These are phyloP conservation scores for Nemophila menziesii DNA, from an alignment of 257 asterid genomes.

Conservation along the genomic window DNA sequence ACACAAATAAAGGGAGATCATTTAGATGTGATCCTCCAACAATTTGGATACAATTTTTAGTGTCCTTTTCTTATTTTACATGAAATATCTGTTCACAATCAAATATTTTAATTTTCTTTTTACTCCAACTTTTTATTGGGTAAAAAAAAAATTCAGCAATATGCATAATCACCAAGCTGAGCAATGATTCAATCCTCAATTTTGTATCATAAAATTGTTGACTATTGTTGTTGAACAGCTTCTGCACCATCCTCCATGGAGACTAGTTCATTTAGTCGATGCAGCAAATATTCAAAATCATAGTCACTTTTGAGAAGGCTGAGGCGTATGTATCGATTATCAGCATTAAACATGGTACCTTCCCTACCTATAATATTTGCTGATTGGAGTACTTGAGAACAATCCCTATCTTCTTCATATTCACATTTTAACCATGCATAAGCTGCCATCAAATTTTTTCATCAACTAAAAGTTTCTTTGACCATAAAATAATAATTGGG, in stretches of 20 bases:
- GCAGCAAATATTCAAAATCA: constrained; percentile 14
- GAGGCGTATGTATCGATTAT: constrained; percentile 13
- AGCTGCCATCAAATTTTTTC: constrained; percentile 25
- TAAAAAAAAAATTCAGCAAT: too few relatives aligned
- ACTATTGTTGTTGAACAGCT: neutral
- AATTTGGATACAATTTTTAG: too few relatives aligned
- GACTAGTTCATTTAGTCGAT: constrained; percentile 13
- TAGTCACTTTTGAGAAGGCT: constrained; percentile 14
- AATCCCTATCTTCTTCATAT: constrained; percentile 16
- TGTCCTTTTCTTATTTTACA: too few relatives aligned
- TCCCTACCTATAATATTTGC: constrained; percentile 16
- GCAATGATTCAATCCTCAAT: too few relatives aligned
- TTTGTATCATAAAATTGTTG: neutral
- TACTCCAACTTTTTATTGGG: too few relatives aligned
- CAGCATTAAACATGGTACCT: constrained; percentile 12
- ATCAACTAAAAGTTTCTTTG: too few relatives aligned
- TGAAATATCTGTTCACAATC: too few relatives aligned
- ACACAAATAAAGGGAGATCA: too few relatives aligned
- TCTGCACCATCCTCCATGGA: constrained; percentile 5
- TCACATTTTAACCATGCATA: constrained; percentile 30
- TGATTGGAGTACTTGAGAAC: constrained; percentile 6
- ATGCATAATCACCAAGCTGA: too few relatives aligned
- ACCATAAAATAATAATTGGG: too few relatives aligned
- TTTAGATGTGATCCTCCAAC: too few relatives aligned
- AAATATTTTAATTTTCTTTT: too few relatives aligned